Evolutionary conservation across 2,329 filamentous ascomycete species (phyloP).

Genomic region (Ophiostoma quercus): DNA sequence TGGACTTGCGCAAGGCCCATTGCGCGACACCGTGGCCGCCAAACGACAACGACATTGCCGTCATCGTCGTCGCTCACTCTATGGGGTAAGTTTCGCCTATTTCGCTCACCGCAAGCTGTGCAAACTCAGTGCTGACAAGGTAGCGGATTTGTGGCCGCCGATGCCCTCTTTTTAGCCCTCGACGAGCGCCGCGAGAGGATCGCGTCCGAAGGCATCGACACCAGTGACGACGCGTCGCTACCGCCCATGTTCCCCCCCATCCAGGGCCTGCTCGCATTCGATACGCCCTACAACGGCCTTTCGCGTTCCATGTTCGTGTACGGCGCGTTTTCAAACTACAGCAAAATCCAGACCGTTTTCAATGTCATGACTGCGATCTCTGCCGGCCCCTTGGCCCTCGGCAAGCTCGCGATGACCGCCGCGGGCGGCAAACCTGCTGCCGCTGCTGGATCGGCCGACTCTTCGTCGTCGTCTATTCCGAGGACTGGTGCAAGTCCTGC

Average conservation of each 20-base stretch:
- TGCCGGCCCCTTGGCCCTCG: constrained; percentile 44
- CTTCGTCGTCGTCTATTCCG: not conserved
- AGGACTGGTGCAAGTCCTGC: constrained; percentile 23
- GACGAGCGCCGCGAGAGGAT: constrained; percentile 44
- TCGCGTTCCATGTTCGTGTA: constrained; percentile 57
- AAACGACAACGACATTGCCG: constrained; percentile 71
- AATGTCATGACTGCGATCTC: constrained; percentile 53
- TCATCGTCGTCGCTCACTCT: constrained; percentile 75
- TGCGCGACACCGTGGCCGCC: constrained; percentile 70
- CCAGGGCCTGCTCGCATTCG: constrained; percentile 74
- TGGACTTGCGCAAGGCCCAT: constrained; percentile 66
- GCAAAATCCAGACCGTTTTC: constrained; percentile 52
- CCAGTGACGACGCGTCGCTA: constrained; percentile 30
- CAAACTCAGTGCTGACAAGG: not conserved
- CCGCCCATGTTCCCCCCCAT: constrained; percentile 65
- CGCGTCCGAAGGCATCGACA: constrained; percentile 33
- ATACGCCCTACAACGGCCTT: constrained; percentile 74
- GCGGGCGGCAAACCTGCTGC: not conserved
- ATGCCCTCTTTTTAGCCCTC: constrained; percentile 67
- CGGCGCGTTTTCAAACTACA: constrained; percentile 55
- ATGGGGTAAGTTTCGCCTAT: constrained; percentile 49
- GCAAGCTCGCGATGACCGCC: constrained; percentile 2
- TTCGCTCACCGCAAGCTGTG: too few species aligned
- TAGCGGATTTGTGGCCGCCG: constrained; percentile 72
- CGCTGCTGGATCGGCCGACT: not conserved